Conservation (phyloP, 495 filamentous ascomycete species). For the Penicillium cinerascens region DNA sequence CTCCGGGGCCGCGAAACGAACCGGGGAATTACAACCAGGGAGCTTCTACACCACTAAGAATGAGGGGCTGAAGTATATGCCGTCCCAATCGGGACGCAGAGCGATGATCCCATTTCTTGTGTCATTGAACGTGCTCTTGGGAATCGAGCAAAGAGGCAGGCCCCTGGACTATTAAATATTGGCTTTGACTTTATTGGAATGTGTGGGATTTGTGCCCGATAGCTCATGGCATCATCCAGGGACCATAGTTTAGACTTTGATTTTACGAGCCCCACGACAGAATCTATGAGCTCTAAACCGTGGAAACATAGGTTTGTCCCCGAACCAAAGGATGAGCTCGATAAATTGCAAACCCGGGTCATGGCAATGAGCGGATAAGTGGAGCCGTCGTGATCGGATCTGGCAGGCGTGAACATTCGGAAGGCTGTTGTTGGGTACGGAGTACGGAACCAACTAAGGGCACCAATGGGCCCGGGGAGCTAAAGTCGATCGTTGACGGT, state of each 20-base stretch:
- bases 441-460: background rate
- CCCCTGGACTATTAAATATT: background rate
- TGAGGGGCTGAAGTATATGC: background rate
- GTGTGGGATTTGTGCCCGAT: no score
- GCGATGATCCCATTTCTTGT: background rate
- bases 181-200: background rate
- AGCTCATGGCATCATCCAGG: background rate
- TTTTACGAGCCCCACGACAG: background rate
- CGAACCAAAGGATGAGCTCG: conserved; percentile 4
- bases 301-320: conserved; percentile 2
- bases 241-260: background rate
- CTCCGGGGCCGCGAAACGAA: background rate
- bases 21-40: no score
- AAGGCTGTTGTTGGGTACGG: background rate
- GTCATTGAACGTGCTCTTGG: background rate
- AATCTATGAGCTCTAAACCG: background rate
- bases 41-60: background rate
- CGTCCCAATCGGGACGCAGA: background rate
- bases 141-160: background rate
- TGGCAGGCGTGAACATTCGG: background rate
- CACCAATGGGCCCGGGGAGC: background rate
- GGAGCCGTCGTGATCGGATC: background rate
- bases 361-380: conserved; percentile 3
- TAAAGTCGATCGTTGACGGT: background rate
- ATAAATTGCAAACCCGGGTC: background rate